phyloP scores from a whole-genome alignment of 495 filamentous ascomycete species.

The Xylaria curta region DNA sequence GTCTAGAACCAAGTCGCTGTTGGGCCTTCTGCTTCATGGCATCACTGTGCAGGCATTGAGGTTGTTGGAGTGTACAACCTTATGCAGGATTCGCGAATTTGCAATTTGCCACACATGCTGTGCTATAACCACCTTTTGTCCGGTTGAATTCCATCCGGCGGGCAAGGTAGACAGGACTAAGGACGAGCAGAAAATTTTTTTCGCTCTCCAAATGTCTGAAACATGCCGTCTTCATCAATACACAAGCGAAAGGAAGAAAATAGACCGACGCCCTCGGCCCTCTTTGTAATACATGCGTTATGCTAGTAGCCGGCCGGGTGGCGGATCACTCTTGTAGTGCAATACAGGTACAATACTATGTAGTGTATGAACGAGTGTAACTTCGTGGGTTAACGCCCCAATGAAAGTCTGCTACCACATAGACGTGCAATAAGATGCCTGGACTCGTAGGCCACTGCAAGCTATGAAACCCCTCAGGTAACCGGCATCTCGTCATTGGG shows the following conservation, averaged over 20 bases:
- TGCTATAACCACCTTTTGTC: not conserved
- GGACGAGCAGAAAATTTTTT: not conserved
- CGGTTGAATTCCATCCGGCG: constrained; percentile 21
- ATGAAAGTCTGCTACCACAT: not conserved
- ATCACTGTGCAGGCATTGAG: constrained; percentile 26
- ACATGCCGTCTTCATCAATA: constrained; percentile 13
- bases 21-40: constrained; percentile 11
- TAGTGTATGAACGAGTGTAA: not conserved
- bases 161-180: constrained; percentile 1
- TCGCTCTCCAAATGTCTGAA: constrained; percentile 13
- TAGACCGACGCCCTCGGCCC: constrained; percentile 20
- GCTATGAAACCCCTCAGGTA: not conserved
- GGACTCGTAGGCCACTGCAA: not conserved
- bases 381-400: not conserved
- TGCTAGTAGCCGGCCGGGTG: constrained; percentile 16
- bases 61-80: not conserved
- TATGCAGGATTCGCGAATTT: constrained; percentile 14
- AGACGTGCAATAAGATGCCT: constrained; percentile 17
- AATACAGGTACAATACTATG: too few relatives aligned
- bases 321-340: not conserved
- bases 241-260: not conserved
- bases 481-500: constrained; percentile 12
- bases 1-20: constrained; percentile 23
- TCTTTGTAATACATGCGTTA: not conserved
- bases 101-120: constrained; percentile 23